Evolutionary conservation across 208 protist species (phyloP).

Genomic region (Willaertia magna): DNA sequence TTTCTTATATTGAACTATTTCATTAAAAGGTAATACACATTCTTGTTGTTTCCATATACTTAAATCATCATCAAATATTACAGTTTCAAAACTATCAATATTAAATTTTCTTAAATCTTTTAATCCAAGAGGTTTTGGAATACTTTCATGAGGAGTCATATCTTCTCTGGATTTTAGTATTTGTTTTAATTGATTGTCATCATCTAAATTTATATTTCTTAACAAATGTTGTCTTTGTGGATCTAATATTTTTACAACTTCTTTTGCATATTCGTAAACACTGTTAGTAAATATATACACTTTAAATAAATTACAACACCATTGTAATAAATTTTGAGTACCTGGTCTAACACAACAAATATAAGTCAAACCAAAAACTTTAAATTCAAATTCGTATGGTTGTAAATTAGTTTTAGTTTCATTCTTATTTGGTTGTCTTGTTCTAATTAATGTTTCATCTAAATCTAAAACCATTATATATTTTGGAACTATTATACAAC

Average conservation of each 20-base stretch:
- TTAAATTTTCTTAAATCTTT: neutral
- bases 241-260: neutral
- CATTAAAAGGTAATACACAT: neutral
- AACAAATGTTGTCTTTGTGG: conserved; percentile 1
- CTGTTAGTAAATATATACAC: neutral
- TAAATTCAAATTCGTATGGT: neutral
- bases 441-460: conserved; percentile 5
- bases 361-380: neutral
- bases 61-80: conserved; percentile 2
- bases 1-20: neutral
- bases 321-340: neutral
- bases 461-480: neutral
- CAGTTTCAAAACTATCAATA: neutral
- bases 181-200: neutral
- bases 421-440: neutral
- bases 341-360: conserved; percentile 1
- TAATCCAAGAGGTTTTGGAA: neutral
- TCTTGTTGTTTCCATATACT: neutral
- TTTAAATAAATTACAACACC: neutral
- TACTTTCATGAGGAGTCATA: neutral
- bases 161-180: neutral
- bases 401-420: neutral
- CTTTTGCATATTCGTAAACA: neutral
- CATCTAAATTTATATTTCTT: neutral
- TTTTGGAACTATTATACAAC: neutral